These are phyloP conservation scores for Chimonanthus praecox DNA, from an alignment of 164 flowering plant species.

Conservation along the genomic window DNA sequence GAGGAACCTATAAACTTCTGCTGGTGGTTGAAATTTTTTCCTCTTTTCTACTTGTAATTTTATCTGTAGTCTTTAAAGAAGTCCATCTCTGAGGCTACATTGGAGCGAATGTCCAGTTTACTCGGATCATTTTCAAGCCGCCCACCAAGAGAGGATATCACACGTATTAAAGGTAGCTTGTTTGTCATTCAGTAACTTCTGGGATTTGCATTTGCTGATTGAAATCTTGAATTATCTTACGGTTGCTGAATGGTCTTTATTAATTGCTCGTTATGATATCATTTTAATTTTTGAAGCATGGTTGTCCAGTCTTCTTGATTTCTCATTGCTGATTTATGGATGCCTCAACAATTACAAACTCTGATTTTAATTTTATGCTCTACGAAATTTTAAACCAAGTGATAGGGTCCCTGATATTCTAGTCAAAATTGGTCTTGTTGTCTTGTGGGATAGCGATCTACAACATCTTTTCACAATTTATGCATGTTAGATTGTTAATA, in stretches of 20 bases:
- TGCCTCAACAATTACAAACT: neutral
- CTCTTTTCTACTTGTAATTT: slow-evolving; percentile 1
- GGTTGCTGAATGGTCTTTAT: neutral
- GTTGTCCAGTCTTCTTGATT: neutral
- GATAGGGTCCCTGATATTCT: too few species aligned
- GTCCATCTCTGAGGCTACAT: slow-evolving; percentile 70
- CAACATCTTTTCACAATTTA: too few species aligned
- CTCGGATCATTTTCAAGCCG: slow-evolving; percentile 67
- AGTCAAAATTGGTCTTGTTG: too few species aligned
- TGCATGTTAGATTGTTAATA: too few species aligned
- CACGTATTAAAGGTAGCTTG: slow-evolving; percentile 32
- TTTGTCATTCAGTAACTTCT: neutral
- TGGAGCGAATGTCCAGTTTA: slow-evolving; percentile 64
- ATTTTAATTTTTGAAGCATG: neutral
- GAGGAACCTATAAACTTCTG: neutral
- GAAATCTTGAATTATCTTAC: neutral
- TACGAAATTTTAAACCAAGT: too few species aligned
- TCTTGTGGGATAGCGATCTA: too few species aligned
- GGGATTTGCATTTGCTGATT: neutral
- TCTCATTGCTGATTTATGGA: neutral
- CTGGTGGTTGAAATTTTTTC: neutral
- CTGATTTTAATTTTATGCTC: too few species aligned
- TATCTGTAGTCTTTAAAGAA: slow-evolving; percentile 58
- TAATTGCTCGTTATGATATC: neutral
- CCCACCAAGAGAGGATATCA: slow-evolving; percentile 49